These are phyloP conservation scores for Globisporangium mamillatum DNA, from an alignment of 352 stramenopile species.

Conservation along the genomic window DNA sequence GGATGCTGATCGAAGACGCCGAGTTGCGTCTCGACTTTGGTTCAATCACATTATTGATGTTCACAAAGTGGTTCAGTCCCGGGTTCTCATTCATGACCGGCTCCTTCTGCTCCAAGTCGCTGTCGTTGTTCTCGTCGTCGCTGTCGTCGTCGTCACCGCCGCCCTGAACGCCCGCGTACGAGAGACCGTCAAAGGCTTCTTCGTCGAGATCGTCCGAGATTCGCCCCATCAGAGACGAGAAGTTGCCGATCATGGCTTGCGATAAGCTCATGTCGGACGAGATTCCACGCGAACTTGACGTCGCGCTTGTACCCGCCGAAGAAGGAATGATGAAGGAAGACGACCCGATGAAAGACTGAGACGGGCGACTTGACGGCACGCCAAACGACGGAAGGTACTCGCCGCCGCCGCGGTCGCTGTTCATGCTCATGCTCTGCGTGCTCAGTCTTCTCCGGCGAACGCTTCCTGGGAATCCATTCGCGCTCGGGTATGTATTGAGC, in stretches of 20 bases:
- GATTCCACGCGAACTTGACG: slow-evolving; percentile 29
- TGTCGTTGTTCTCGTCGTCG: slow-evolving; percentile 23
- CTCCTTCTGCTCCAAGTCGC: slow-evolving; percentile 15
- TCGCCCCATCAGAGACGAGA: slow-evolving; percentile 55
- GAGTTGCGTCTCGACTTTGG: slow-evolving; percentile 8
- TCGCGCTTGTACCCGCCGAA: neutral
- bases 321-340: slow-evolving; percentile 13
- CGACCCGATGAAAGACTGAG: slow-evolving; percentile 42
- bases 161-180: slow-evolving; percentile 17
- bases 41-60: slow-evolving; percentile 12
- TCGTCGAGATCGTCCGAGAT: slow-evolving; percentile 60
- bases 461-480: slow-evolving; percentile 13
- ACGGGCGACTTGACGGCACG: slow-evolving; percentile 28
- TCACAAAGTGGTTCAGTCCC: slow-evolving; percentile 15
- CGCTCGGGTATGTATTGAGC: slow-evolving; percentile 6
- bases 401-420: slow-evolving; percentile 27
- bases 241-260: slow-evolving; percentile 72
- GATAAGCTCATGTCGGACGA: slow-evolving; percentile 68
- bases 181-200: slow-evolving; percentile 34
- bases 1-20: slow-evolving; percentile 24
- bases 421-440: slow-evolving; percentile 25
- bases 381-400: slow-evolving; percentile 30
- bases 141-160: slow-evolving; percentile 21
- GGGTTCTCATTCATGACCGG: neutral
- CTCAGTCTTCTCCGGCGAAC: slow-evolving; percentile 23